Conservation (phyloP, 352 stramenopile genomes). For the Blastocystis sp. region DNA sequence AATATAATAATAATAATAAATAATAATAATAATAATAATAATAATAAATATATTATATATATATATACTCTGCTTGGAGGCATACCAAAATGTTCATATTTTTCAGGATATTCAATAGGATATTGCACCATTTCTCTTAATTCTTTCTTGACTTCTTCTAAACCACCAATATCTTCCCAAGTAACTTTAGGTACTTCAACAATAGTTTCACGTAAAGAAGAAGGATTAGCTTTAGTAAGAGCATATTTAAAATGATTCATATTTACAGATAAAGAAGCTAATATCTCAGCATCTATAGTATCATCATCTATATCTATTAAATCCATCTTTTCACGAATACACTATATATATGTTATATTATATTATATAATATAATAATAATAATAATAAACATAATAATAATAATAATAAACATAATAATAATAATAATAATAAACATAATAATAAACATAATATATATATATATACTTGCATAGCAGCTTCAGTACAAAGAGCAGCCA, state of each 20-base stretch:
- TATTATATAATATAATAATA: too few species aligned
- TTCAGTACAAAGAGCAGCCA: slow-evolving; percentile 92
- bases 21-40: too few species aligned
- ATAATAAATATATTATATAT: too few species aligned
- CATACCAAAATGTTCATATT: slow-evolving; percentile 90
- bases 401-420: too few species aligned
- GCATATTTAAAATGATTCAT: slow-evolving; percentile 97
- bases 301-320: slow-evolving; percentile 99
- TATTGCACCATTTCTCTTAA: slow-evolving; percentile 97
- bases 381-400: too few species aligned
- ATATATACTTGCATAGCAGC: slow-evolving; percentile 51
- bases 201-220: slow-evolving; percentile 87
- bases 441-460: too few species aligned
- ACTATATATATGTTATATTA: slow-evolving; percentile 89
- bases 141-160: slow-evolving; percentile 89
- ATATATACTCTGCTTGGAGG: slow-evolving; percentile 40
- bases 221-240: slow-evolving; percentile 84
- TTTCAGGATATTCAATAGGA: slow-evolving; percentile 94
- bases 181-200: slow-evolving; percentile 91
- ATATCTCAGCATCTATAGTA: slow-evolving; percentile 89
- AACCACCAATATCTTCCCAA: slow-evolving; percentile 97
- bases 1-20: too few species aligned
- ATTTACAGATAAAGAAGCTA: slow-evolving; percentile 89
- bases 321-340: slow-evolving; percentile 99
- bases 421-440: too few species aligned